These are phyloP conservation scores for Quercus dentata DNA, from an alignment of 306 rosid genomes.

Conservation along the genomic window DNA sequence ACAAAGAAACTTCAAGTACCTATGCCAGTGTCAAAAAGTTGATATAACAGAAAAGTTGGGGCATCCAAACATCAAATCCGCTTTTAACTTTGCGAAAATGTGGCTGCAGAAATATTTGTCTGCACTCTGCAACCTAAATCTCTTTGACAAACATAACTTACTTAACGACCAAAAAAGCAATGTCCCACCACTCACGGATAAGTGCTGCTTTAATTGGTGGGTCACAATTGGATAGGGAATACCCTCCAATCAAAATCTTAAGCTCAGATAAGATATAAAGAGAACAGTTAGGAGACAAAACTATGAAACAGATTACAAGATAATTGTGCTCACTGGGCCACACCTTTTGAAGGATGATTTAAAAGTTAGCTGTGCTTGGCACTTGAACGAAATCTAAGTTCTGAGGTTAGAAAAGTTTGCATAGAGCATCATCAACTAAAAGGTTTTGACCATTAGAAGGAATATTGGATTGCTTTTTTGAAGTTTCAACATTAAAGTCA, in stretches of 20 bases:
- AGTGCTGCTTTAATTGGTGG: conserved; percentile 20
- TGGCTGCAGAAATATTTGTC: conserved; percentile 8
- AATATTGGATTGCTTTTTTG: conserved; percentile 22
- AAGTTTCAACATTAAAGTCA: background rate
- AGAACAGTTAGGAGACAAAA: conserved; percentile 38
- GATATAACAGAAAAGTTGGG: background rate
- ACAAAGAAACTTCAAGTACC: background rate
- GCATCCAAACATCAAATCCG: conserved; percentile 6
- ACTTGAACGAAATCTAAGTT: conserved; percentile 1
- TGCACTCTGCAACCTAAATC: background rate
- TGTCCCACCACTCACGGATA: conserved; percentile 33
- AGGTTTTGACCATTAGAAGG: background rate
- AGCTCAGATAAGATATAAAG: conserved; percentile 35
- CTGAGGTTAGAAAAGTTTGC: conserved; percentile 11
- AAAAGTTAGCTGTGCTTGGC: conserved; percentile 32
- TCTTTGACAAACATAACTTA: conserved; percentile 21
- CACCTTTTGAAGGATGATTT: conserved; percentile 23
- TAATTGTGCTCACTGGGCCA: conserved; percentile 35
- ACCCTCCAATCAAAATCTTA: conserved; percentile 9
- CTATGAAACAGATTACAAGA: conserved; percentile 24
- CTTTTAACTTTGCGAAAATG: background rate
- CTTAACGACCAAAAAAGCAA: conserved; percentile 11
- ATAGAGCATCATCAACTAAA: background rate
- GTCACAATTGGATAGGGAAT: conserved; percentile 20
- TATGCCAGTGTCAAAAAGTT: background rate